Evolutionary conservation across 257 asterid species (phyloP).

Genomic region (Mitragyna speciosa): DNA sequence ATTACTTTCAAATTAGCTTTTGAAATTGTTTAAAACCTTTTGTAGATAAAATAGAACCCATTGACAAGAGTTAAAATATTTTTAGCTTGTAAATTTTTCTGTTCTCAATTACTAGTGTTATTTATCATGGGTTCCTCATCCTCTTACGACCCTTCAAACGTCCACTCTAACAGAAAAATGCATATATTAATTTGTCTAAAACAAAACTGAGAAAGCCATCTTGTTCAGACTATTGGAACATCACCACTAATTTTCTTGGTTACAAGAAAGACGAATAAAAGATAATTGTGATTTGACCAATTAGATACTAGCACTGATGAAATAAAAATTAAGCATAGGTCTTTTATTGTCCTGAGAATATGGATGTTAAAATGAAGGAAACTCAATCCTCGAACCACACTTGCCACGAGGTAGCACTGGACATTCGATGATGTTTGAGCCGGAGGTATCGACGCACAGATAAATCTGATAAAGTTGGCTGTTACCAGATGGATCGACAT

Average conservation of each 20-base stretch:
- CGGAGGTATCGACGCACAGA: slow-evolving; percentile 23
- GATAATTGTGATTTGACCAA: neutral
- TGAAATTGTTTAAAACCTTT: too few relatives aligned
- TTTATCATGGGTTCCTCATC: too few relatives aligned
- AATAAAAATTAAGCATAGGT: neutral
- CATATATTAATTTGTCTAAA: neutral
- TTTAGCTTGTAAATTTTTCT: neutral
- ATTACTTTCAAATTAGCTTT: too few relatives aligned
- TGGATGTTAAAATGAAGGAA: slow-evolving; percentile 17
- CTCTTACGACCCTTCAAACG: neutral
- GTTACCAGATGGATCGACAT: slow-evolving; percentile 21
- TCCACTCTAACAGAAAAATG: neutral
- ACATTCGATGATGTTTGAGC: slow-evolving; percentile 17
- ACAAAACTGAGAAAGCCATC: neutral
- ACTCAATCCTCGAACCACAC: slow-evolving; percentile 21
- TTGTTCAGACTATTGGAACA: too few relatives aligned
- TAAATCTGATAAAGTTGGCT: slow-evolving; percentile 29
- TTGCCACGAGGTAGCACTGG: slow-evolving; percentile 15
- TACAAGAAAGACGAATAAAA: neutral
- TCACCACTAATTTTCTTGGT: neutral
- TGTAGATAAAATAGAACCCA: too few relatives aligned
- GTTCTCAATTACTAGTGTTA: neutral
- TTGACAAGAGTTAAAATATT: too few relatives aligned
- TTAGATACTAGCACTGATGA: neutral
- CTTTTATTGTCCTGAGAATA: neutral